phyloP scores from a whole-genome alignment of 1,284 basidiomycete genomes.

The Earliella scabrosa region DNA sequence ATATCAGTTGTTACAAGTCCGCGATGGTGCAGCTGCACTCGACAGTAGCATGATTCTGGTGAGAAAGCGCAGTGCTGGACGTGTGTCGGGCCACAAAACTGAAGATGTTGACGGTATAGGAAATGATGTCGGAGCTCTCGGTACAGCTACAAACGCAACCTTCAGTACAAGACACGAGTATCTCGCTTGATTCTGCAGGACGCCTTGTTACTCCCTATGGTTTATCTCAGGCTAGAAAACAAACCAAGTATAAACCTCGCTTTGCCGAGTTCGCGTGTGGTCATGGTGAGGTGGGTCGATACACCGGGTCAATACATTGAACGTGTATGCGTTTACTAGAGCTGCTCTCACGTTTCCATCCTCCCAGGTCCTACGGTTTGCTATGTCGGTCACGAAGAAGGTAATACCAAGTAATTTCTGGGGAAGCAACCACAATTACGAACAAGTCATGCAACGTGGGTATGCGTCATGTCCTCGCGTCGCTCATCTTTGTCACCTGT shows the following conservation, averaged over 20 bases:
- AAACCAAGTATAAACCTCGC: conserved; percentile 65
- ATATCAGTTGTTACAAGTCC: conserved; percentile 32
- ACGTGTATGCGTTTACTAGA: too few species aligned
- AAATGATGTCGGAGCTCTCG: conserved; percentile 74
- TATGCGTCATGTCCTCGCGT: conserved; percentile 4
- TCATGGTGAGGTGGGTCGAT: conserved; percentile 57
- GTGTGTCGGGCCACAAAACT: background rate
- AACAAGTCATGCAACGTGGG: conserved; percentile 65
- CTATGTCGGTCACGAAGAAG: conserved; percentile 61
- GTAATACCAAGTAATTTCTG: conserved; percentile 82
- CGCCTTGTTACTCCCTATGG: conserved; percentile 47
- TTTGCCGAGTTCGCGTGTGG: conserved; percentile 80
- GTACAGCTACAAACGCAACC: conserved; percentile 58
- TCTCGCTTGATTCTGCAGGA: conserved; percentile 53
- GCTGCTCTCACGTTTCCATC: too few species aligned
- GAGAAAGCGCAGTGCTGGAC: background rate
- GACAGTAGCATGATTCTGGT: conserved; percentile 67
- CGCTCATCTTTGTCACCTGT: background rate
- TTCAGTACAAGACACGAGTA: conserved; percentile 35
- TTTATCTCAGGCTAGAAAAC: conserved; percentile 49
- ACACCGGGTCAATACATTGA: background rate
- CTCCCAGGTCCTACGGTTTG: conserved; percentile 77
- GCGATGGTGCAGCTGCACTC: conserved; percentile 39
- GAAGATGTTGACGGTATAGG: conserved; percentile 42
- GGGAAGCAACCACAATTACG: conserved; percentile 77